phyloP scores from a whole-genome alignment of 2,329 filamentous ascomycete species.

The Aspergillus sojae region DNA sequence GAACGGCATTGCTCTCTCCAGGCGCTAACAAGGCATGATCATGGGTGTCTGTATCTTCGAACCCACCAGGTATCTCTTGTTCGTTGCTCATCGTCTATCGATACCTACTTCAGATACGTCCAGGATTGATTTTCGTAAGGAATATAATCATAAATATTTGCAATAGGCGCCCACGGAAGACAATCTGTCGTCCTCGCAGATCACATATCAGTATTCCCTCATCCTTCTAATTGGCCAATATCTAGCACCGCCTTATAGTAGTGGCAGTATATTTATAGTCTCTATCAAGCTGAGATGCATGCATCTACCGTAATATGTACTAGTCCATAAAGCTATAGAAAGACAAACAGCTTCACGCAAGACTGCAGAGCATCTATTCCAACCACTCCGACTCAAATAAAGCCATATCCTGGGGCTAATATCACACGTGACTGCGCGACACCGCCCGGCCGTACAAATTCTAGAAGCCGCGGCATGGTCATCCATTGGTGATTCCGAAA shows the following conservation, averaged over 20 bases:
- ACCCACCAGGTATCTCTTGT: not conserved
- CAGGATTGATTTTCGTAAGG: not conserved
- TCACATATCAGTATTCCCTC: not conserved
- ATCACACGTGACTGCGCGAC: conserved; percentile 30
- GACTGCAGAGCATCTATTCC: not conserved
- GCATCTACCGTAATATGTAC: not conserved
- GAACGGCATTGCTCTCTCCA: not conserved
- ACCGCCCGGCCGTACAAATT: conserved; percentile 32
- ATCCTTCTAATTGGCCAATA: not conserved
- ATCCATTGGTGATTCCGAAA: not conserved
- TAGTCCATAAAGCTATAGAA: not conserved
- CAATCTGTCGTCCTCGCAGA: not conserved
- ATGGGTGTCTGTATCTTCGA: not conserved
- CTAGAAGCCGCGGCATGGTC: conserved; percentile 20
- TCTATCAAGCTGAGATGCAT: not conserved
- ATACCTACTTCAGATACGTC: not conserved
- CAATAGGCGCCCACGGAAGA: not conserved
- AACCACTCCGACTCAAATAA: not conserved
- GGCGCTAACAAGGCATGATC: not conserved
- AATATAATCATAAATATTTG: not conserved
- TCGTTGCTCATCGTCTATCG: not conserved
- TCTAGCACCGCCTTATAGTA: not conserved
- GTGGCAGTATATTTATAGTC: not conserved
- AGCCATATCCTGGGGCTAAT: not conserved
- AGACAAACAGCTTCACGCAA: not conserved